Conservation (phyloP, 257 asterid species). For the Ligustrum vulgare region DNA sequence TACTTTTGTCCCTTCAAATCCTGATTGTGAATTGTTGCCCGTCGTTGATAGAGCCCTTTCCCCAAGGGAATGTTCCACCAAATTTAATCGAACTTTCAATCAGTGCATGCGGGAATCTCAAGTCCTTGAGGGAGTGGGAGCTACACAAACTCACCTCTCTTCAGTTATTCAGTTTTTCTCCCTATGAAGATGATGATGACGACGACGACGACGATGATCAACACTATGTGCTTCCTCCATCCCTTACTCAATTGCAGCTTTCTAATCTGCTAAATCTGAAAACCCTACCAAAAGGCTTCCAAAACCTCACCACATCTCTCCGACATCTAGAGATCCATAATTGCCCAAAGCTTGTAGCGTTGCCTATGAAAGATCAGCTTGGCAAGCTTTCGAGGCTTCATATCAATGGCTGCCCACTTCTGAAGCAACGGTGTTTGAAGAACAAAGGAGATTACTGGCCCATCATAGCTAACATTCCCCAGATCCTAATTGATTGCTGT, state of each 20-base stretch:
- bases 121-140: constrained; percentile 29
- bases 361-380: constrained; percentile 3
- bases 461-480: constrained; percentile 2
- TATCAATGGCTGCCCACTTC: constrained; percentile 15
- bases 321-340: background rate
- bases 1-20: constrained; percentile 10
- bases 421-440: constrained; percentile 7
- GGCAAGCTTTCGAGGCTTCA: background rate
- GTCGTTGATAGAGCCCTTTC: constrained; percentile 14
- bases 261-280: background rate
- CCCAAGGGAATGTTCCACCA: constrained; percentile 21
- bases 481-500: background rate
- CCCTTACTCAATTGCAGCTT: background rate
- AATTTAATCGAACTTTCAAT: constrained; percentile 13
- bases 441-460: constrained; percentile 21
- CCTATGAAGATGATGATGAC: constrained; percentile 13
- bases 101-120: constrained; percentile 1
- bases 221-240: constrained; percentile 19
- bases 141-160: constrained; percentile 12
- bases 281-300: constrained; percentile 11
- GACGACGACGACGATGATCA: background rate
- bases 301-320: constrained; percentile 1
- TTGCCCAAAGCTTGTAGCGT: constrained; percentile 10
- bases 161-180: background rate
- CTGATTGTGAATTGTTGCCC: constrained; percentile 10